Evolutionary conservation across 2,329 filamentous ascomycete species (phyloP), one percentile per base, ranked within the genome.

Genomic region (Diaporthe sp.): DNA sequence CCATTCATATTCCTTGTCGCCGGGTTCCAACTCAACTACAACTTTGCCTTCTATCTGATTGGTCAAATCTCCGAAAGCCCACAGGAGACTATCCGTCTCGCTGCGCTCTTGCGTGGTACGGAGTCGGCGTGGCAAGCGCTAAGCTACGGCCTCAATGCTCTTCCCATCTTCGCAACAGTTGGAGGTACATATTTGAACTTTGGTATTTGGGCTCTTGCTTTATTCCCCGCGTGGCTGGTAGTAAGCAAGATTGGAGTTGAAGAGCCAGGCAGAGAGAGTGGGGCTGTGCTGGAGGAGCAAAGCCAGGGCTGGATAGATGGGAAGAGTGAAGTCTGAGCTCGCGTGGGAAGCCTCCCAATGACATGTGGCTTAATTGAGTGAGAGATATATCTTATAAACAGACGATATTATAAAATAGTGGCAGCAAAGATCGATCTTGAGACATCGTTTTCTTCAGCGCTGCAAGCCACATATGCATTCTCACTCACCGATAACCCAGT

Each of bases 111-210:
- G 8, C 61, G 61, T 5, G 61, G 61, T 1, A 67, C 42, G n/a
- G 61, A 67, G 61, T 67, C 61, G 10, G 61, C 61, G 4, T 67
- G 61, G 61, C 61, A 67, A 8, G 61, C 61, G 19, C 42, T 67
- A 4, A 67, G 61, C 28, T 67, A 67, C 3, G 61, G 61, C 12
- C 42, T 67, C 10, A 67, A 67, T 44, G 61, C 61, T 25, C 3
- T 67, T 17, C 61, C 61, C 0, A 49, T 67, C 10, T 49, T 67
- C 49, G 61, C 61, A 3, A 49, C 25, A 2, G 61, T 67, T 4
- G 61, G 61, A 22, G 61, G 61, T 4, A 67, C 61, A 34, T 67
- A 67, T 5, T 49, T 67, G 10, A 49, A 67, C 17, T 67, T 67
- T 67, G 61, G 42, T 1, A 49, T 67, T 19, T 67, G 61, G 61